These are phyloP conservation scores for Paecilomyces variotii DNA, from an alignment of 2,329 filamentous ascomycete genomes.

Conservation along the genomic window DNA sequence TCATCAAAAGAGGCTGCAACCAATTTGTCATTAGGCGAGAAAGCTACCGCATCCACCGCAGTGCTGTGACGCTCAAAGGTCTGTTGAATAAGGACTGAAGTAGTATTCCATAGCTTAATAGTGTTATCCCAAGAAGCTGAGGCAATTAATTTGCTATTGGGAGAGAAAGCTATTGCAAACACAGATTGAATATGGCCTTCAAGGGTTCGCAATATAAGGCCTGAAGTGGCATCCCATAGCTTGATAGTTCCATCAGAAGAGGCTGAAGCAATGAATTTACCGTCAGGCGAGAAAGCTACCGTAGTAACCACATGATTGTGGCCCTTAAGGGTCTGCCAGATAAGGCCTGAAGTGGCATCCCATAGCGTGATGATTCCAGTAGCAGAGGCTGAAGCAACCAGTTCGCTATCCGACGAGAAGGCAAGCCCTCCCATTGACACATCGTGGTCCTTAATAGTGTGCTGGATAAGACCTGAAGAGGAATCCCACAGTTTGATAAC, in stretches of 20 bases:
- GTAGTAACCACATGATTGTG: constrained; percentile 13
- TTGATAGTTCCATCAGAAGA: constrained; percentile 17
- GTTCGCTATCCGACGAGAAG: neutral
- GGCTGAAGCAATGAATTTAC: constrained; percentile 14
- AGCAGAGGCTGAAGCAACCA: neutral
- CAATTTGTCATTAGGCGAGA: neutral
- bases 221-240: constrained; percentile 14
- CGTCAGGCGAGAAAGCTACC: constrained; percentile 19
- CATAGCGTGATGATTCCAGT: too few species aligned
- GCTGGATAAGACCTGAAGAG: neutral
- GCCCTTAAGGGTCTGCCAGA: constrained; percentile 7
- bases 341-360: too few species aligned
- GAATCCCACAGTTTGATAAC: neutral
- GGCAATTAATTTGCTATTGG: neutral
- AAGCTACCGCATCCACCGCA: neutral
- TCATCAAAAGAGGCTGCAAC: neutral
- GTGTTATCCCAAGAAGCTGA: neutral
- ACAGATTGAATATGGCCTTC: too few species aligned
- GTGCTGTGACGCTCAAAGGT: neutral
- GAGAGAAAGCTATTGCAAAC: neutral
- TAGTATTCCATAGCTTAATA: neutral
- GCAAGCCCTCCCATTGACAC: neutral
- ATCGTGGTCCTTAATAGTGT: neutral
- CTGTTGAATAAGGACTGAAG: neutral
- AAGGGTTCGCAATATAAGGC: neutral